Conservation (phyloP, 257 asterid species). For the Nicotiana obtusifolia region DNA sequence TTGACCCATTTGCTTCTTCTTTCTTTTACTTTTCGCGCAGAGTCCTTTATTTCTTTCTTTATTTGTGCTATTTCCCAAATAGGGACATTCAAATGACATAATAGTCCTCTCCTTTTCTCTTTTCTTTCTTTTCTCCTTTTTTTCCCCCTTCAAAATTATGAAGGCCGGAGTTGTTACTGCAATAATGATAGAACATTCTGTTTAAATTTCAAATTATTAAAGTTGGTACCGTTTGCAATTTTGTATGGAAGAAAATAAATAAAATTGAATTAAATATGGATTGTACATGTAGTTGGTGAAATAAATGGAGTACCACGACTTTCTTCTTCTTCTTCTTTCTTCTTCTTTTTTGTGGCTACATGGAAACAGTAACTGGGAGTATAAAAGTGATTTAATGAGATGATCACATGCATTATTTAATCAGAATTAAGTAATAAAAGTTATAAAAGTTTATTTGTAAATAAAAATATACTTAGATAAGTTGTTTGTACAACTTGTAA, state of each 20-base stretch:
- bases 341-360: too few species aligned
- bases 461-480: too few species aligned
- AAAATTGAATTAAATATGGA: background rate
- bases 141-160: background rate
- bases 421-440: too few species aligned
- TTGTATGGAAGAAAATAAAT: background rate
- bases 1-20: background rate
- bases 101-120: background rate
- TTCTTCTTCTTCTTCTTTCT: background rate
- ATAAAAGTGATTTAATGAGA: too few species aligned
- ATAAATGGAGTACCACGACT: background rate
- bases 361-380: too few species aligned
- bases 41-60: constrained; percentile 5
- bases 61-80: background rate
- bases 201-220: constrained; percentile 7
- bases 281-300: background rate
- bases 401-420: too few species aligned
- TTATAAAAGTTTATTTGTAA: too few species aligned
- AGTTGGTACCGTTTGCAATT: background rate
- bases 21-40: background rate
- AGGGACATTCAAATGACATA: background rate
- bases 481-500: too few species aligned
- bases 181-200: constrained; percentile 3
- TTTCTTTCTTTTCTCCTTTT: background rate
- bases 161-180: background rate